Evolutionary conservation across 1,139 yeast genomes (phyloP), one percentile per base, ranked within the genome.

Genomic region (Sugiyamaella sp.): DNA sequence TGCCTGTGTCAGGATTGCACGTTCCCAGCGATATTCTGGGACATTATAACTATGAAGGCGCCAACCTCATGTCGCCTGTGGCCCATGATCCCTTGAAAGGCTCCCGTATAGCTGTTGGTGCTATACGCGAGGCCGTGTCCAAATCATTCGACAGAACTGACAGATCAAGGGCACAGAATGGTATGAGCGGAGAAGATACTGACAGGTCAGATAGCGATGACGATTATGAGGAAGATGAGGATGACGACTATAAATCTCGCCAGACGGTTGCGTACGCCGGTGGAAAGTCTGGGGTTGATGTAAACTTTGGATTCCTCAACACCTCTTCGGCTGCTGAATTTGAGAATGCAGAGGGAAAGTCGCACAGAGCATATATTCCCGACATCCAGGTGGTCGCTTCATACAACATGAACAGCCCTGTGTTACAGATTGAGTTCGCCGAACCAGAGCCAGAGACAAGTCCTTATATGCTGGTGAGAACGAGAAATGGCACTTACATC

Each of bases 1-100:
- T 19, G 8, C 29, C 54, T 21, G 55, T 55, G 5, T 33, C 56
- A 6, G 58, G 52, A 24, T 54, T 43, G 1, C 53, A 37, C 42
- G 43, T 59, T 9, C 61, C 61, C 5, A 22, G 44, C 5, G 50
- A 40, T 8, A 10, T 59, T 21, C 37, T 55, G 35, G 41, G 46
- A 9, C 53, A 46, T 8, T 54, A 46, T 14, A 50, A 55, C n/a
- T 33, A 17, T 25, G 64, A 61, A 43, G 50, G 58, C 8, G 44
- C 49, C 22, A 53, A 54, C 32, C 24, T 54, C 14, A 21, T 20
- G 14, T 39, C 44, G 24, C 16, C 32, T 17, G 27, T 25, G 19
- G 59, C 51, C 4, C 58, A 59, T 51, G 64, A 63, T 49, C 65
- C 65, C 4, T 49, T 49, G 19, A 24, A 27, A n/a, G 63, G 64